A percentile compares a stretch with the other conserved stretches of the same genome.
Conservation (phyloP, 1,139 yeast genomes). For the Yamadazyma conglobata region DNA sequence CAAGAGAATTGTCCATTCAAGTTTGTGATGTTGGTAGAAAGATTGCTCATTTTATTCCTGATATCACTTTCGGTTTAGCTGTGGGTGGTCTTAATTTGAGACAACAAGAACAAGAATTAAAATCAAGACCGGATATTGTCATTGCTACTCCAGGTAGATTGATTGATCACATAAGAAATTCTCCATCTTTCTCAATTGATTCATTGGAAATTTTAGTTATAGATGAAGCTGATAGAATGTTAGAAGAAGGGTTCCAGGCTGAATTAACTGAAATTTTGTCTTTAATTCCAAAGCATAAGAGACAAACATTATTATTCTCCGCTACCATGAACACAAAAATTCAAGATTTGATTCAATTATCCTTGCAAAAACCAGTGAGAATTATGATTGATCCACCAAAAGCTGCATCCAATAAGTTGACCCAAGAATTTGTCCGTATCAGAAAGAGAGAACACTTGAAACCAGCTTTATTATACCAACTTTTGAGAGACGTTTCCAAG, state of each 20-base stretch:
- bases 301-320: conserved; percentile 91
- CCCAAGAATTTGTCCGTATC: conserved; percentile 91
- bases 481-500: conserved; percentile 64
- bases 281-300: conserved; percentile 74
- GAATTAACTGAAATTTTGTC: conserved; percentile 88
- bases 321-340: conserved; percentile 97
- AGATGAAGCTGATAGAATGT: conserved; percentile 99
- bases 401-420: conserved; percentile 80
- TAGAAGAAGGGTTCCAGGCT: conserved; percentile 96
- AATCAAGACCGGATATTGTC: conserved; percentile 89
- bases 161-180: conserved; percentile 92
- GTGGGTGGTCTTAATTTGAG: conserved; percentile 96
- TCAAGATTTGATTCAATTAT: conserved; percentile 80
- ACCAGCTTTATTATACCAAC: conserved; percentile 74
- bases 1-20: conserved; percentile 97
- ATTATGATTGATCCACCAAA: conserved; percentile 97
- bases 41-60: conserved; percentile 71
- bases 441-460: conserved; percentile 83
- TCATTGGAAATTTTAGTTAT: conserved; percentile 86
- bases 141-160: conserved; percentile 98
- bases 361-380: conserved; percentile 85
- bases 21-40: conserved; percentile 91
- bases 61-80: conserved; percentile 82
- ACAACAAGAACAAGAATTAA: conserved; percentile 91
- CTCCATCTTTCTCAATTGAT: conserved; percentile 89